Percentiles rank a stretch among this genome's conserved stretches.
phyloP scores from a whole-genome alignment of 805 yeast species.

The Kluyveromyces aestuarii region DNA sequence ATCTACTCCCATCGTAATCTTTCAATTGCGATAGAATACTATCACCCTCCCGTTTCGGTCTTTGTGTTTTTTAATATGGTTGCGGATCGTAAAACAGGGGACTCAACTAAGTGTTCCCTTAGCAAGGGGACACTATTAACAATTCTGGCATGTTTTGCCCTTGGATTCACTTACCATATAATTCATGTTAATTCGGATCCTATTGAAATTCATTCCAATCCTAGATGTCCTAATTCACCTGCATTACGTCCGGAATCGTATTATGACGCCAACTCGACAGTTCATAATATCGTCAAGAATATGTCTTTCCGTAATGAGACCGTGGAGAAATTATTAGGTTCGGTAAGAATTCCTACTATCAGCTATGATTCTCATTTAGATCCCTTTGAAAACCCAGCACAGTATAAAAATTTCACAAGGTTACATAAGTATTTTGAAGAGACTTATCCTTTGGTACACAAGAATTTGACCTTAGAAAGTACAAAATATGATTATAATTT shows the following conservation, averaged over 20 bases:
- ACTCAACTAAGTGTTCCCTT: not conserved
- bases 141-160: not conserved
- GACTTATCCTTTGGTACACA: conserved; percentile 32
- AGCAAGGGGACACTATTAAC: not conserved
- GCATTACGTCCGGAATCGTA: conserved; percentile 22
- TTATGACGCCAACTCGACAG: conserved; percentile 24
- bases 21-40: too few relatives aligned
- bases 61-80: not conserved
- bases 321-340: conserved; percentile 36
- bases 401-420: conserved; percentile 30
- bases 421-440: conserved; percentile 32
- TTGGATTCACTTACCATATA: not conserved
- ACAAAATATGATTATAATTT: conserved; percentile 56
- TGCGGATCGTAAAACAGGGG: not conserved
- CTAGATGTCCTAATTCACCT: conserved; percentile 14
- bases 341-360: conserved; percentile 46
- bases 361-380: conserved; percentile 34
- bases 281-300: conserved; percentile 29
- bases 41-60: not conserved
- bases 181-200: not conserved
- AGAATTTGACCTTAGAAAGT: conserved; percentile 36
- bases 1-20: too few relatives aligned
- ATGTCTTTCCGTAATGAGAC: conserved; percentile 29
- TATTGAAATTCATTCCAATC: not conserved
- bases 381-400: conserved; percentile 34